These are phyloP conservation scores for Claviceps maximensis DNA, from an alignment of 2,329 filamentous ascomycete genomes.

Conservation along the genomic window DNA sequence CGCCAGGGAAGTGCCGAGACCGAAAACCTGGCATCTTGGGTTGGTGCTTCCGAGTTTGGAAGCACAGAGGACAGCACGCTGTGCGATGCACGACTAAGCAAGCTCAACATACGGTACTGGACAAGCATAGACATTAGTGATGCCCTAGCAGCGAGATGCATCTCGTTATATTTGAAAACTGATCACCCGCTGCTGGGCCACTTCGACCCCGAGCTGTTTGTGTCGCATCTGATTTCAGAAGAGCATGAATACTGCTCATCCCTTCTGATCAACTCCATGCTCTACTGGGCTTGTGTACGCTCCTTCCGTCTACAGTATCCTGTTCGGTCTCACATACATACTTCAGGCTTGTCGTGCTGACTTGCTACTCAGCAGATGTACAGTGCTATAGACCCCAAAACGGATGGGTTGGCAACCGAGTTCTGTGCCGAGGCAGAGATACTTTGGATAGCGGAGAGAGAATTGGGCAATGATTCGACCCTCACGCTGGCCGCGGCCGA, in stretches of 20 bases:
- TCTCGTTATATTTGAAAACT: constrained; percentile 22
- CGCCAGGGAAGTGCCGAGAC: neutral
- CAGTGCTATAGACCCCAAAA: constrained; percentile 16
- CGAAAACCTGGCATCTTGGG: neutral
- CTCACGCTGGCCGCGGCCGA: constrained; percentile 16
- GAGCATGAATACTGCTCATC: constrained; percentile 17
- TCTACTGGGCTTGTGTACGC: constrained; percentile 23
- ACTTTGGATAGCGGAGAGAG: constrained; percentile 12
- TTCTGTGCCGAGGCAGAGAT: constrained; percentile 17
- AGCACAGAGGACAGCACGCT: neutral
- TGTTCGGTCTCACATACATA: neutral
- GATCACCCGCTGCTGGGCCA: constrained; percentile 25
- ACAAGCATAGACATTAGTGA: constrained; percentile 17
- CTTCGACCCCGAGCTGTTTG: constrained; percentile 22
- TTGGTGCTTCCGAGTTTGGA: no score
- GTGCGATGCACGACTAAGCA: constrained; percentile 16
- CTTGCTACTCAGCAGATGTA: constrained; percentile 20
- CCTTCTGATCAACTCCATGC: constrained; percentile 21
- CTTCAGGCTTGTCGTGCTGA: neutral
- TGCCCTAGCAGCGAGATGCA: constrained; percentile 16
- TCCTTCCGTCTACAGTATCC: neutral
- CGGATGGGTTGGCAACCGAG: constrained; percentile 7
- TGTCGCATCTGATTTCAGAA: constrained; percentile 17
- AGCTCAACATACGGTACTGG: constrained; percentile 18
- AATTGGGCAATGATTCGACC: constrained; percentile 11